Conservation (phyloP, 2,329 filamentous ascomycete genomes). For the Talaromyces sp. region DNA sequence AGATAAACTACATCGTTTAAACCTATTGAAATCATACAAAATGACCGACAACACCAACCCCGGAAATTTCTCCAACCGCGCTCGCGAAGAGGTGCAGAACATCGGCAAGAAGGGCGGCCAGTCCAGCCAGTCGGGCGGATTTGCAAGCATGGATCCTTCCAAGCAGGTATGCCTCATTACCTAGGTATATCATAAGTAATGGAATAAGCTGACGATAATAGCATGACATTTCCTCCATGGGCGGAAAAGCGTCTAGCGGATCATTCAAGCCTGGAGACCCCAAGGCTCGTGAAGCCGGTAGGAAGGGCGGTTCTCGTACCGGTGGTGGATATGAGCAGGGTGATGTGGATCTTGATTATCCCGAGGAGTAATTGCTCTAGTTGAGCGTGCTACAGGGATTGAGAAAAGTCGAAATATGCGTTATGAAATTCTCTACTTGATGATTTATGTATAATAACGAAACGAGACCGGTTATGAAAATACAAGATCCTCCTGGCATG, state of each 20-base stretch:
- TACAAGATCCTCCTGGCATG: not conserved
- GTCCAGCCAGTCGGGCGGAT: conserved; percentile 39
- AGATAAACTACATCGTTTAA: not conserved
- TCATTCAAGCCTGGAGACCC: conserved; percentile 24
- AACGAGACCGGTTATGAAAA: not conserved
- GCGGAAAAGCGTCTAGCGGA: conserved; percentile 19
- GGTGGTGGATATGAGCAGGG: not conserved
- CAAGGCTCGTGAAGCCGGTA: conserved; percentile 23
- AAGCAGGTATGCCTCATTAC: conserved; percentile 10
- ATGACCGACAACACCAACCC: conserved; percentile 41
- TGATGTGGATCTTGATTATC: not conserved
- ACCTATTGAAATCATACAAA: not conserved
- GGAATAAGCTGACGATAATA: conserved; percentile 5
- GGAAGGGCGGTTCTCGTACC: conserved; percentile 20
- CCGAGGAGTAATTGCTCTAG: not conserved
- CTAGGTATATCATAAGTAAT: not conserved
- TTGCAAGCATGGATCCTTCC: conserved; percentile 31
- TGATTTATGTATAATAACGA: not conserved
- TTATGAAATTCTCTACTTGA: not conserved
- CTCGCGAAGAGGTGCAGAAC: conserved; percentile 50
- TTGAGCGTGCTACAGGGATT: not conserved
- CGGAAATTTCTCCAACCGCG: conserved; percentile 54
- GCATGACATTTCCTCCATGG: conserved; percentile 23
- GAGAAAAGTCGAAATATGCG: not conserved
- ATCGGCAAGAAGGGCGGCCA: conserved; percentile 53